These are phyloP conservation scores for Patellifolia procumbens DNA, from an alignment of 179 eudicot species.

Conservation along the genomic window DNA sequence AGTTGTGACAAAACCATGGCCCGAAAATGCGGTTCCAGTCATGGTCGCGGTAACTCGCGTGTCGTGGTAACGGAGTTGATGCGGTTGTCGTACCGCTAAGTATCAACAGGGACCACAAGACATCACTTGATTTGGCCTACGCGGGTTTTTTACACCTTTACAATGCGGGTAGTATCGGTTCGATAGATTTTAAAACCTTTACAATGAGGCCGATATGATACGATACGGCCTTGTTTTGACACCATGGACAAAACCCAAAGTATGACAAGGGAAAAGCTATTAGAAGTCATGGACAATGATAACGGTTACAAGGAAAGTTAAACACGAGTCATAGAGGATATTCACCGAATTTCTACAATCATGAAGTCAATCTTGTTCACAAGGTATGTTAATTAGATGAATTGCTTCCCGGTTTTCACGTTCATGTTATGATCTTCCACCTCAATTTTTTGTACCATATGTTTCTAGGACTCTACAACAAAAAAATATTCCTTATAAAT, in stretches of 20 bases:
- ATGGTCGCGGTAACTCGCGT: no score
- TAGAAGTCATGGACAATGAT: not conserved
- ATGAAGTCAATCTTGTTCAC: constrained; percentile 5
- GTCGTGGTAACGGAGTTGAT: no score
- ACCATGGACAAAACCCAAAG: not conserved
- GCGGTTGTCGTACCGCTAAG: no score
- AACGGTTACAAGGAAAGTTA: not conserved
- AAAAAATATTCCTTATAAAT: not conserved
- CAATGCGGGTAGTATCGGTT: no score
- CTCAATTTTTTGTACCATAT: not conserved
- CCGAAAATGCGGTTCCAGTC: no score
- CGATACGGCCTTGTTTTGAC: no score
- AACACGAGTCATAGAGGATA: not conserved
- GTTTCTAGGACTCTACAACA: not conserved
- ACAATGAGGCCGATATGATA: no score
- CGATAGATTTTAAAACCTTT: no score
- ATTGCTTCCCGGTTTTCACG: not conserved
- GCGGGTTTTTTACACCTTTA: no score
- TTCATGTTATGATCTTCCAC: not conserved
- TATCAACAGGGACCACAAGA: no score
- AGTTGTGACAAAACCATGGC: not conserved
- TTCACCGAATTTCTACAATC: not conserved
- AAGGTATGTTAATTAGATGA: not conserved
- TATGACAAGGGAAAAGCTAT: not conserved
- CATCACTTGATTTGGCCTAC: no score